Evolutionary conservation across 1,284 basidiomycete species (phyloP).

Genomic region (Xerocomus nothofagi): DNA sequence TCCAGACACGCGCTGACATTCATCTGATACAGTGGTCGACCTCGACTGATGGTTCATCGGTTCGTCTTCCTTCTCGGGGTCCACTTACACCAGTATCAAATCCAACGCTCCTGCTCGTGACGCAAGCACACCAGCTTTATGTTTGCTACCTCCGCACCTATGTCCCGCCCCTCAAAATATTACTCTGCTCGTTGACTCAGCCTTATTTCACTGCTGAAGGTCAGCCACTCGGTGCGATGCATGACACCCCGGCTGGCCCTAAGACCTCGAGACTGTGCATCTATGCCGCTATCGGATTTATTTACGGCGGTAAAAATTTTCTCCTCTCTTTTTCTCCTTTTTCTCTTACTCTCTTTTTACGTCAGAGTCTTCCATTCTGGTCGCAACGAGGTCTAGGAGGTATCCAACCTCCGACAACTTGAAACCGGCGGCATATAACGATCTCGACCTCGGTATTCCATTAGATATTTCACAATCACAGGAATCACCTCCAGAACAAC

Average conservation of each 20-base stretch:
- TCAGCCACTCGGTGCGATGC: constrained; percentile 26
- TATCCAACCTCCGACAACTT: constrained; percentile 40
- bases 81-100: constrained; percentile 50
- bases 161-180: constrained; percentile 39
- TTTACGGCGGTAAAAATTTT: constrained; percentile 55
- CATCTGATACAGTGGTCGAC: constrained; percentile 46
- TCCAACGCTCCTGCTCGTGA: constrained; percentile 55
- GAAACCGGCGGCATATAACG: constrained; percentile 34
- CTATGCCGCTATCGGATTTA: constrained; percentile 61
- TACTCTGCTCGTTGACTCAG: constrained; percentile 50
- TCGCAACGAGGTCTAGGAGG: constrained; percentile 62
- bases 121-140: constrained; percentile 52
- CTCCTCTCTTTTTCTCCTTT: no score
- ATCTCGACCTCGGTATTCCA: constrained; percentile 48
- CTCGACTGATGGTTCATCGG: constrained; percentile 40
- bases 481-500: constrained; percentile 28
- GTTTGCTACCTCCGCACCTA: constrained; percentile 51
- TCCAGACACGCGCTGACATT: neutral
- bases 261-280: constrained; percentile 52
- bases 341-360: constrained; percentile 8
- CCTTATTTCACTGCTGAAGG: constrained; percentile 37
- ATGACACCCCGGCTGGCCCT: constrained; percentile 38
- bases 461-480: constrained; percentile 38
- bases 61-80: constrained; percentile 53
- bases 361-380: constrained; percentile 57